Base-by-base conservation (phyloP, 2,329 filamentous ascomycete species). In the Colletotrichum plurivorum region DNA sequence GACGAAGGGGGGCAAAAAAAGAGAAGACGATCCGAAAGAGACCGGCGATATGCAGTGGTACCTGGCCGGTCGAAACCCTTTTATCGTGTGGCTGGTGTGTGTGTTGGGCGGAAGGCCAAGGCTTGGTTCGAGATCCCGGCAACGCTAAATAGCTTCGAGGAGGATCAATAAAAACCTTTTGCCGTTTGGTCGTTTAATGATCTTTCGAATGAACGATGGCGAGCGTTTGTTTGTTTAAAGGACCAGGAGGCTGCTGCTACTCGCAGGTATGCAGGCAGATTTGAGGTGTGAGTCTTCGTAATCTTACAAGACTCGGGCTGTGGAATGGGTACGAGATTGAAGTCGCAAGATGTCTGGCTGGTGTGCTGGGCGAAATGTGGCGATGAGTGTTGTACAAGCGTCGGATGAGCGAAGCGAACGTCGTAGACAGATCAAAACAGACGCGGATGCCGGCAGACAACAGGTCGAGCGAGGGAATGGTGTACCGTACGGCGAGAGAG, bases 271-370 rank as follows among this genome's bases (percentile, higher is more conserved):
- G 67, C 45, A 25, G 36, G 62, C 51, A 67, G 67, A 60, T 56
- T 60, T n/a, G 39, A 22, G 41, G 13, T 55, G 36, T 18, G 25
- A 22, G 49, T 52, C 55, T 41, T 36, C 5, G 41, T 36, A 69
- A 69, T 66, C 43, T 69, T 16, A 55, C 55, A 27, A 64, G 67
- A 20, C 67, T 25, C 25, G 46, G 36, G 55, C 57, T 16, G 52
- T 56, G 56, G 69, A 71, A 69, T 68, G 65, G 46, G 68, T 39
- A 36, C 45, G 68, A 52, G 55, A 31, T 69, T 36, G 66, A 63
- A 41, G 49, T 25, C 45, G 25, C 16, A 25, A 45, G 41, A 41
- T 13, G 39, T 18, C 15, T 8, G 13, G 10, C n/a, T 49, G 18
- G 22, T n/a, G 46, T 49, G n/a, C 20, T 20, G 8, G 46, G 20